These are phyloP conservation scores for Daldinia bambusicola DNA, from an alignment of 495 filamentous ascomycete species.

Conservation along the genomic window DNA sequence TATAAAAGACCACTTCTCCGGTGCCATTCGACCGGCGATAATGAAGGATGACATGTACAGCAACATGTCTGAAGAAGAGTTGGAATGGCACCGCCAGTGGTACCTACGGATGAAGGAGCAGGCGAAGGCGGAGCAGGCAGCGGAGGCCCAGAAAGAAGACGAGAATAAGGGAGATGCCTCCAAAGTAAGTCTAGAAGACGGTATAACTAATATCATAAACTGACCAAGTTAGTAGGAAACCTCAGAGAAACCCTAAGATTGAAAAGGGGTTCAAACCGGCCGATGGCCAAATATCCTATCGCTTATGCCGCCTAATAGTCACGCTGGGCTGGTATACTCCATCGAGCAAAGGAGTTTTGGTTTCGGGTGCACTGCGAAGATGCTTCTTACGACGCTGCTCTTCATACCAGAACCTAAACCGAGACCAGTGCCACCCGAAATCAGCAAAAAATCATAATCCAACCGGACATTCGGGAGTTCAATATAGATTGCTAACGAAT, in stretches of 20 bases:
- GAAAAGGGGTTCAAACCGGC: not conserved
- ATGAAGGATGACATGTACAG: slow-evolving; percentile 19
- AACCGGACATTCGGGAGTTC: not conserved
- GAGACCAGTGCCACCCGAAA: not conserved
- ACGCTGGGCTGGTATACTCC: no score
- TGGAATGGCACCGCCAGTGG: not conserved
- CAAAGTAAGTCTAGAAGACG: not conserved
- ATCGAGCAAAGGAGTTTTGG: not conserved
- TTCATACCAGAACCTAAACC: not conserved
- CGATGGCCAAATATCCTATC: no score
- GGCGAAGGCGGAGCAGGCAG: no score
- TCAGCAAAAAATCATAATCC: not conserved
- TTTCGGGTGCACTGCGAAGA: not conserved
- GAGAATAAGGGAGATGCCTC: not conserved
- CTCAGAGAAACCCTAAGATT: not conserved
- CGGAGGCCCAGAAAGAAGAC: no score
- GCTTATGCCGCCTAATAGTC: no score
- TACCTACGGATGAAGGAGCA: not conserved
- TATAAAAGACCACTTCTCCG: slow-evolving; percentile 20
- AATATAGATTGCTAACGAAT: not conserved
- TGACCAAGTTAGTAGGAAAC: not conserved
- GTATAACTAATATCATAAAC: not conserved
- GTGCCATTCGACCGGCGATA: not conserved
- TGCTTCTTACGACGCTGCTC: not conserved
- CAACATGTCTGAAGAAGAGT: slow-evolving; percentile 13